Evolutionary conservation across 2,329 filamentous ascomycete genomes (phyloP).

Genomic region (Sclerotinia spermophila): DNA sequence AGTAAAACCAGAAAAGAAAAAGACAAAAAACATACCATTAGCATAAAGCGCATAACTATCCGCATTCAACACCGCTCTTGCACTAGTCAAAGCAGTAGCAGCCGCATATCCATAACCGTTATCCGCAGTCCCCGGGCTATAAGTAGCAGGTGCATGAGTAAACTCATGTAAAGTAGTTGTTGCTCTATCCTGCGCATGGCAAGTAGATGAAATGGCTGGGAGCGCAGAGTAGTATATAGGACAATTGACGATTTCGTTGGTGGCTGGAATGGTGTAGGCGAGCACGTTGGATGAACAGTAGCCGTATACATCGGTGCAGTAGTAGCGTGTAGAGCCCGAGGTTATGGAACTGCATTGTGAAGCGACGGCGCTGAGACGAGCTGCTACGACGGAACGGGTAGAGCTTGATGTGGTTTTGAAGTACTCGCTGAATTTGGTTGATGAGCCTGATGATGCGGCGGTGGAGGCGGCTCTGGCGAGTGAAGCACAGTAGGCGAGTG

Average conservation of each 20-base stretch:
- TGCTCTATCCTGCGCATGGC: constrained; percentile 63
- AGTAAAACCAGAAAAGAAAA: background rate
- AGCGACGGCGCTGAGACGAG: constrained; percentile 50
- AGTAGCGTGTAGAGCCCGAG: constrained; percentile 48
- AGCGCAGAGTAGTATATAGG: constrained; percentile 55
- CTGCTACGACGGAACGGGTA: constrained; percentile 48
- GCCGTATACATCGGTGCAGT: constrained; percentile 55
- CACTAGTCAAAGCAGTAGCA: constrained; percentile 43
- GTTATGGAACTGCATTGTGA: constrained; percentile 51
- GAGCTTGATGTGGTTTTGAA: constrained; percentile 56
- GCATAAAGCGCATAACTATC: constrained; percentile 43
- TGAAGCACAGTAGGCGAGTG: constrained; percentile 51
- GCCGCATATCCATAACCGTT: constrained; percentile 55
- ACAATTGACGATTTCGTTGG: constrained; percentile 59
- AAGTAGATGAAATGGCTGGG: constrained; percentile 46
- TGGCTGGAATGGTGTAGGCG: constrained; percentile 57
- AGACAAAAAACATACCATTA: background rate
- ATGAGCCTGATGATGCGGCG: constrained; percentile 48
- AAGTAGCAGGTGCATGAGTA: constrained; percentile 56
- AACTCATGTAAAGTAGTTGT: constrained; percentile 63
- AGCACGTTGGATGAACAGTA: constrained; percentile 51
- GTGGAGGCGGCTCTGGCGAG: constrained; percentile 52
- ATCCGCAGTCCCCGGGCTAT: constrained; percentile 55
- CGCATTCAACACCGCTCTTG: constrained; percentile 58
- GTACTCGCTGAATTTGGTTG: constrained; percentile 54